Base-by-base conservation (phyloP, 805 yeast genomes). In the Zygotorulaspora sp. region DNA sequence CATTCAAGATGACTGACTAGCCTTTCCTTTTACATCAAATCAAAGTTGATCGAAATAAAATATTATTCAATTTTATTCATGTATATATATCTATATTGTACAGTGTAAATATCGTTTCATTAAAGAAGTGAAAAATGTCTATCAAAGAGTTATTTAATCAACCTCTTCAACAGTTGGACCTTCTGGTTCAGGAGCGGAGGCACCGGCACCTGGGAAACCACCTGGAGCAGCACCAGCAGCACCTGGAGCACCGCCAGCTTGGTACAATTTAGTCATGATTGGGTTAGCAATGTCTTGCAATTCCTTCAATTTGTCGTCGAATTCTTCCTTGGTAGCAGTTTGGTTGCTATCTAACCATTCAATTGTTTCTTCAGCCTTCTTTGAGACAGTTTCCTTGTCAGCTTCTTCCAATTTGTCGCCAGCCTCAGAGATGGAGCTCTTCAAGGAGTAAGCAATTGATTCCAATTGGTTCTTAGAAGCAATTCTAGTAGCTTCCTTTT, bases 221-320 rank as follows among this genome's bases (percentile, higher is more conserved):
- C 66, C 75, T 63, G 69, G 68, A 56, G 74, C 66, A 57, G 76
- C 87, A 59, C 87, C 88, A 48, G 72, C 72, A 55, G 74, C 86
- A 57, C 80, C 80, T 58, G 83, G 83, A 66, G 86, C 95, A 72
- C 94, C 96, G 49, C 67, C 68, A 54, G 80, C 88, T 70, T 84
- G 90, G 81, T 90, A 90, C 77, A 92, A 85, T 78, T 88, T 87
- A 66, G 88, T 77, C 83, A 89, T 83, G 74, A 89, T 86, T 70
- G 97, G 97, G 82, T 89, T 89, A 57, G 96, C 94, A 71, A 83
- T 75, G 57, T 80, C 87, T 76, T 90, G 97, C 65, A 89, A 84
- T 70, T 88, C 96, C 83, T 90, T 90, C 75, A 88, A 94, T 75
- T 79, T 83, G 72, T 83, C 95, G 61, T 80, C 77, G 71, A 70